Evolutionary conservation across 129 eudicot species (phyloP).

Genomic region (Lactuca saligna): DNA sequence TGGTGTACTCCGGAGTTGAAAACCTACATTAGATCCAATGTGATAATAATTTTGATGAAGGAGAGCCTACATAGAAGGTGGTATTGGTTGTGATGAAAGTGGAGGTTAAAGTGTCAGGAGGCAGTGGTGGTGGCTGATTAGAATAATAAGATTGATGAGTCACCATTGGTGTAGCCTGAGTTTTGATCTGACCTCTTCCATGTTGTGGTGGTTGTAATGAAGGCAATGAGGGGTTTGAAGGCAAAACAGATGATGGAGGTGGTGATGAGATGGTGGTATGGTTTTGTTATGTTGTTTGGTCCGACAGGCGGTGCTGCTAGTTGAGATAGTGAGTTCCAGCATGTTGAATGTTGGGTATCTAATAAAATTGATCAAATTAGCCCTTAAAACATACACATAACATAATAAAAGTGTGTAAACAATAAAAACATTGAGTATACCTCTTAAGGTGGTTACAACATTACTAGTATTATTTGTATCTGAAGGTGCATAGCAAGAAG

Average conservation of each 20-base stretch:
- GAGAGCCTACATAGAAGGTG: conserved; percentile 54
- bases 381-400: no score
- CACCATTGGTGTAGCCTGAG: conserved; percentile 25
- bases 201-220: conserved; percentile 47
- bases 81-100: conserved; percentile 68
- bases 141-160: conserved; percentile 55
- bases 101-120: conserved; percentile 70
- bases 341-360: conserved; percentile 53
- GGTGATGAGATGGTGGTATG: background rate
- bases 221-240: conserved; percentile 35
- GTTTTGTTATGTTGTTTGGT: conserved; percentile 38
- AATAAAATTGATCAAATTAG: no score
- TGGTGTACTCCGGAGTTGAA: conserved; percentile 64
- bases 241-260: conserved; percentile 31
- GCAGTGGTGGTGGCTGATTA: conserved; percentile 28
- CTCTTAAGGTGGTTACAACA: conserved; percentile 55
- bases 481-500: no score
- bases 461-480: no score
- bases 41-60: conserved; percentile 72
- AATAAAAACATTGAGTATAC: no score
- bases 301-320: conserved; percentile 48
- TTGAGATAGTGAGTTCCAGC: conserved; percentile 48
- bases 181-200: conserved; percentile 42
- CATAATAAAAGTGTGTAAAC: no score
- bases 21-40: conserved; percentile 60